Base-by-base conservation (phyloP, 1,284 basidiomycete genomes). In the Inonotus obliquus region DNA sequence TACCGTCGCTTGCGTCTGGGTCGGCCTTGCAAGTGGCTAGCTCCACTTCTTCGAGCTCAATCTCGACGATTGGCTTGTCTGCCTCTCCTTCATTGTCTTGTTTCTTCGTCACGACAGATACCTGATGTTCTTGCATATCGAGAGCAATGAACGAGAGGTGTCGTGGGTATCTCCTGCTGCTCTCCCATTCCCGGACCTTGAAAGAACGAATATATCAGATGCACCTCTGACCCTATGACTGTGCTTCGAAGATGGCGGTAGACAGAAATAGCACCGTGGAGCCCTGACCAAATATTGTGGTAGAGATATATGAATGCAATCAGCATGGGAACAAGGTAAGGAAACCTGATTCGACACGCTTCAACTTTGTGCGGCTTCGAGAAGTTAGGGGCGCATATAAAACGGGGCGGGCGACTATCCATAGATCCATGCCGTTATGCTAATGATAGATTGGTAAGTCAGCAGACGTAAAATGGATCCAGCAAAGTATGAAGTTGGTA, bases 51-150 rank as follows among this genome's bases (percentile, higher is more conserved):
- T 47, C 29, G 11, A 47, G 32, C 32, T 58, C 23, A 10, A 49
- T 19, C 45, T 58, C 47, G 29, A 58, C 38, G 14, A 7, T 13
- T 6, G 55, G 55, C 25, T 57, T 57, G n/a, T 57, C 55, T 10
- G 19, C 27, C 10, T 47, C 29, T 17, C 25, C 44, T 14, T 44
- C 25, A 32, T 23, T 17, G 11, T 57, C 45, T 11, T 14, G 4
- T 21, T 17, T 29, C 38, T 44, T 44, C 23, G n/a, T n/a, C n/a
- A 51, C 13, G n/a, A 52, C 17, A 1, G 51, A 52, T 29, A 19
- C 13, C 29, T n/a, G 27, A 19, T 52, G 27, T 9, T 2, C 29
- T 35, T 14, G 29, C 51, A 52, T 52, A 14, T 32, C 17, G 51
- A 51, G 49, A 23, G 17, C 13, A 27, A 29, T 3, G 17, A 37